A percentile compares a stretch with the other conserved stretches of the same genome.
phyloP scores from a whole-genome alignment of 2,329 filamentous ascomycete species.

The Talaromyces sp. region DNA sequence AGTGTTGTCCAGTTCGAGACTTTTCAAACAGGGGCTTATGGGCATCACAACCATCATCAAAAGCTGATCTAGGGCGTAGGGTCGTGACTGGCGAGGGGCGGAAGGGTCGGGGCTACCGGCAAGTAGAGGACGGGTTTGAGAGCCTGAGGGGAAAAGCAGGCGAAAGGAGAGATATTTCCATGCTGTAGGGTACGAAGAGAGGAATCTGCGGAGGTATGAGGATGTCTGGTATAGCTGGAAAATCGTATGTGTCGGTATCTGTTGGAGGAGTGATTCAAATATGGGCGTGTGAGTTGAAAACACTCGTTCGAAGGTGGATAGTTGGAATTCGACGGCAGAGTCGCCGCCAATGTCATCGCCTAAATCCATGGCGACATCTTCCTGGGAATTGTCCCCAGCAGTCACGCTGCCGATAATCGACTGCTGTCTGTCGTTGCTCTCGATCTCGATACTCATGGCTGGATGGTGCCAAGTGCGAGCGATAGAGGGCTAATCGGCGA shows the following conservation, averaged over 20 bases:
- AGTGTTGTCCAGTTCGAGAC: constrained; percentile 57
- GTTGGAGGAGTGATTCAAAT: constrained; percentile 54
- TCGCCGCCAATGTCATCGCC: constrained; percentile 1
- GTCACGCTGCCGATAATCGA: neutral
- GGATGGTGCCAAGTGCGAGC: neutral
- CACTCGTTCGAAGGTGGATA: constrained; percentile 50
- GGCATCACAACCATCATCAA: constrained; percentile 53
- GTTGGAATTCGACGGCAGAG: constrained; percentile 13
- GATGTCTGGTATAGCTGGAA: constrained; percentile 57
- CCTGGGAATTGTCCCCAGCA: neutral
- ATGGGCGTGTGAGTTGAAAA: constrained; percentile 54
- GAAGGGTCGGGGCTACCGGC: constrained; percentile 28
- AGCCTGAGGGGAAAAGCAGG: constrained; percentile 39
- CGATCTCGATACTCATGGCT: constrained; percentile 5
- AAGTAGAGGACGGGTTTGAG: constrained; percentile 28
- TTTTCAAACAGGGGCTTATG: constrained; percentile 52
- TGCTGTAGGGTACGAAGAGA: constrained; percentile 54
- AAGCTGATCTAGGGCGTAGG: constrained; percentile 55
- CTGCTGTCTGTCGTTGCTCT: constrained; percentile 4
- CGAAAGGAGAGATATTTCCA: constrained; percentile 59
- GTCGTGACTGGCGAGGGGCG: constrained; percentile 47
- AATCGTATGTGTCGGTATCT: constrained; percentile 52
- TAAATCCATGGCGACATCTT: constrained; percentile 17
- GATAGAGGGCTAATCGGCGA: constrained; percentile 2
- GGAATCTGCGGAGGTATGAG: constrained; percentile 49